phyloP scores from a whole-genome alignment of 352 stramenopile genomes.

The Phytophthora cactorum region DNA sequence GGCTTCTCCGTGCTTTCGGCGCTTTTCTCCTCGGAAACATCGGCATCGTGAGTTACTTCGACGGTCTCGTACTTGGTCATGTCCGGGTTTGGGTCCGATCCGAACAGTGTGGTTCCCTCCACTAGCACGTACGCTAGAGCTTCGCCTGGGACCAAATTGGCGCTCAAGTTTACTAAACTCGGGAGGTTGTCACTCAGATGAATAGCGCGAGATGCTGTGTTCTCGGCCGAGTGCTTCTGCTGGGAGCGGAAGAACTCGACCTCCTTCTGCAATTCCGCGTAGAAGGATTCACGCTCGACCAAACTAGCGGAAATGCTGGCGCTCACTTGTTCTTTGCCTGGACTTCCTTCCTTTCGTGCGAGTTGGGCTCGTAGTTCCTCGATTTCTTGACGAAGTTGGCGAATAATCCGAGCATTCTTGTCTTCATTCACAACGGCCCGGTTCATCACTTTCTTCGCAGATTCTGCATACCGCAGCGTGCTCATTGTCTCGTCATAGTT shows the following conservation, averaged over 20 bases:
- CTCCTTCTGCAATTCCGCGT: conserved; percentile 53
- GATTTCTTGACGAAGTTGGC: conserved; percentile 78
- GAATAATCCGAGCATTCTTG: conserved; percentile 80
- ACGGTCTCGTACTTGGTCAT: conserved; percentile 20
- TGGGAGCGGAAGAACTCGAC: conserved; percentile 50
- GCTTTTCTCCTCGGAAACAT: conserved; percentile 17
- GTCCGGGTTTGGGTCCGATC: conserved; percentile 31
- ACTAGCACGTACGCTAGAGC: conserved; percentile 52
- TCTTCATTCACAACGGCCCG: conserved; percentile 85
- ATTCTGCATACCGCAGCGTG: conserved; percentile 84
- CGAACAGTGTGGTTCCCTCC: conserved; percentile 55
- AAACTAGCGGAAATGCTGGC: conserved; percentile 42
- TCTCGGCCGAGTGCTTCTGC: conserved; percentile 27
- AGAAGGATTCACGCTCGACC: conserved; percentile 57
- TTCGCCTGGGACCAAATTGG: conserved; percentile 34
- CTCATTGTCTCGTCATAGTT: conserved; percentile 90
- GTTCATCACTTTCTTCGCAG: conserved; percentile 86
- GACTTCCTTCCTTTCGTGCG: conserved; percentile 32
- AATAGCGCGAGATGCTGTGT: conserved; percentile 11
- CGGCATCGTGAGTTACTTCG: conserved; percentile 10
- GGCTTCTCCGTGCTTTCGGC: conserved; percentile 2
- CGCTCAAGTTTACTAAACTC: conserved; percentile 55
- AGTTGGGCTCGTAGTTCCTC: conserved; percentile 59
- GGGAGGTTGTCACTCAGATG: conserved; percentile 45
- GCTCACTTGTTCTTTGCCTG: conserved; percentile 38